phyloP scores from a whole-genome alignment of 257 asterid genomes.

The Gynochthodes officinalis region DNA sequence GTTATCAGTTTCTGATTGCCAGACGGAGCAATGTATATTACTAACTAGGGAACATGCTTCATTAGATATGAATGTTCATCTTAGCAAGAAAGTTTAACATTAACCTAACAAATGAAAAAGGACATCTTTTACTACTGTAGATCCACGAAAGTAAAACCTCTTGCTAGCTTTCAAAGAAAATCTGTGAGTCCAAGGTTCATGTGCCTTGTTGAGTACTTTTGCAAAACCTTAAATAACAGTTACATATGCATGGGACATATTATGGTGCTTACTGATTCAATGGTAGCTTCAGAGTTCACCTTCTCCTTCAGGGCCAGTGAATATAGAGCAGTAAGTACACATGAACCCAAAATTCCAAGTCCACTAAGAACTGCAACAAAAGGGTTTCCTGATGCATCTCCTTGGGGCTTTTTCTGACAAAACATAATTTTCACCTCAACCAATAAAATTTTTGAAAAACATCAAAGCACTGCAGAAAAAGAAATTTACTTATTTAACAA shows the following conservation, averaged over 20 bases:
- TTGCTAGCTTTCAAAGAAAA: neutral
- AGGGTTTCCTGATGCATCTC: constrained; percentile 36
- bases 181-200: neutral
- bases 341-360: constrained; percentile 58
- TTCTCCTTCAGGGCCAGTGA: constrained; percentile 51
- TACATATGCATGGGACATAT: neutral
- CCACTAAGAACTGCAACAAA: constrained; percentile 54
- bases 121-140: neutral
- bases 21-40: neutral
- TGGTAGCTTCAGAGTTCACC: constrained; percentile 44
- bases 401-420: constrained; percentile 42
- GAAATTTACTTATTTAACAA: constrained; percentile 20
- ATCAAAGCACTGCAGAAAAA: constrained; percentile 9
- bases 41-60: neutral
- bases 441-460: constrained; percentile 18
- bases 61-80: neutral
- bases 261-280: constrained; percentile 67
- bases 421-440: constrained; percentile 29
- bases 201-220: neutral
- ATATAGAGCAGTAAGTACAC: constrained; percentile 66
- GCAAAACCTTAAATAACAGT: neutral
- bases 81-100: neutral
- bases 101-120: neutral
- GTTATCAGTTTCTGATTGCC: neutral
- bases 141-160: neutral